Conservation (phyloP, 164 flowering plant species). For the Saururus chinensis region DNA sequence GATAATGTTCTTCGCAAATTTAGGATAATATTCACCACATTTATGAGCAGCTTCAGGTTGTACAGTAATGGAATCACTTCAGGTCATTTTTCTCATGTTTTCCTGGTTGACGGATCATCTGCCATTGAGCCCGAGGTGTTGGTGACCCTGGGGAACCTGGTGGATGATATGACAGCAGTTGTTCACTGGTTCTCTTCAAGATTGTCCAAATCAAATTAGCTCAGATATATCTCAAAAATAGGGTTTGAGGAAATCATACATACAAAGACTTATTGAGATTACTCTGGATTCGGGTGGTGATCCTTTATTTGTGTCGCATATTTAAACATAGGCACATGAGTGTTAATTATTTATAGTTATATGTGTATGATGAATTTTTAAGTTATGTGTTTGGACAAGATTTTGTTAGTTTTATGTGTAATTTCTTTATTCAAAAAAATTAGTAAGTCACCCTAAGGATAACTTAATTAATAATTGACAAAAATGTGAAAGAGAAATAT, state of each 20-base stretch:
- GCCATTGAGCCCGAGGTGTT: slow-evolving; percentile 36
- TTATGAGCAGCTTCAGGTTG: slow-evolving; percentile 30
- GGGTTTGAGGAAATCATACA: background rate
- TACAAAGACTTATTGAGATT: background rate
- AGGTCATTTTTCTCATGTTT: slow-evolving; percentile 45
- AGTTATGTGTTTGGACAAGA: too few relatives aligned
- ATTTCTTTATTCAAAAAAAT: too few relatives aligned
- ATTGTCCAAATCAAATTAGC: slow-evolving; percentile 20
- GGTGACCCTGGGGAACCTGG: slow-evolving; percentile 28
- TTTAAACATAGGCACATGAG: too few relatives aligned
- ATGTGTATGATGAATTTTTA: too few relatives aligned
- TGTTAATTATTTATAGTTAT: too few relatives aligned
- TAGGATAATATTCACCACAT: slow-evolving; percentile 32
- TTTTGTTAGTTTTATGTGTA: too few relatives aligned
- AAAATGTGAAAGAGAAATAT: too few relatives aligned
- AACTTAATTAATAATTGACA: too few relatives aligned
- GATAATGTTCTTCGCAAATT: slow-evolving; percentile 24
- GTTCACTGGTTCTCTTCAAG: slow-evolving; percentile 24
- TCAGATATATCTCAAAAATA: slow-evolving; percentile 17
- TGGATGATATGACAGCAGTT: slow-evolving; percentile 20
- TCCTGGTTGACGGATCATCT: slow-evolving; percentile 32
- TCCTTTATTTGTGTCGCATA: background rate
- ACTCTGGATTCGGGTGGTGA: background rate
- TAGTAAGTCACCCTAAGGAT: too few relatives aligned
- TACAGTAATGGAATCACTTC: slow-evolving; percentile 19